Evolutionary conservation across 164 flowering plant species (phyloP).

Genomic region (Piper betle): DNA sequence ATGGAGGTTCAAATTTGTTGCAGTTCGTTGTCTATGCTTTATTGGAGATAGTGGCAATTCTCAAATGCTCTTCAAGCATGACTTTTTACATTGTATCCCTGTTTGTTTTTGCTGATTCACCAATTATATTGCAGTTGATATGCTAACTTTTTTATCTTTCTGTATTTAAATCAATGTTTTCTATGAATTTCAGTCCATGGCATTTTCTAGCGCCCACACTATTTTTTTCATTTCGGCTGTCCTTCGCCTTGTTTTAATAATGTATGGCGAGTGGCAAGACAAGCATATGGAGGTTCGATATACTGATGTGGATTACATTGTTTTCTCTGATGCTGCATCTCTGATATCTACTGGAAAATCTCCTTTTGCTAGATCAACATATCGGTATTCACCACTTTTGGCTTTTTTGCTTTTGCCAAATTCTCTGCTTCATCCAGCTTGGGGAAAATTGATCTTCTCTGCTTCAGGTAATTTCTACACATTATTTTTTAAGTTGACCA

Average conservation of each 20-base stretch:
- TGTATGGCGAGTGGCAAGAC: conserved; percentile 96
- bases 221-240: conserved; percentile 48
- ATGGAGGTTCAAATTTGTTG: too few species aligned
- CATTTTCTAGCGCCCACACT: conserved; percentile 13
- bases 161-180: not conserved
- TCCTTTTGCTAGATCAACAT: conserved; percentile 70
- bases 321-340: conserved; percentile 88
- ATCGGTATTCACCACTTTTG: conserved; percentile 79
- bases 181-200: not conserved
- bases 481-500: not conserved
- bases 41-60: too few species aligned
- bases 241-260: conserved; percentile 44
- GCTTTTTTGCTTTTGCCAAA: conserved; percentile 75
- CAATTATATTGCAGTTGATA: too few species aligned
- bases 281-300: conserved; percentile 85
- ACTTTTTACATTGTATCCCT: too few species aligned
- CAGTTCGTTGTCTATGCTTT: too few species aligned
- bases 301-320: conserved; percentile 85
- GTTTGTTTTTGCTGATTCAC: too few species aligned
- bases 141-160: not conserved
- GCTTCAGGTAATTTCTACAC: conserved; percentile 46
- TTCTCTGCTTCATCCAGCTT: conserved; percentile 57
- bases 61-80: too few species aligned
- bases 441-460: conserved; percentile 89
- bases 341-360: conserved; percentile 56